These are phyloP conservation scores for Dioszegia crocea DNA, from an alignment of 768 basidiomycete genomes.

Conservation along the genomic window DNA sequence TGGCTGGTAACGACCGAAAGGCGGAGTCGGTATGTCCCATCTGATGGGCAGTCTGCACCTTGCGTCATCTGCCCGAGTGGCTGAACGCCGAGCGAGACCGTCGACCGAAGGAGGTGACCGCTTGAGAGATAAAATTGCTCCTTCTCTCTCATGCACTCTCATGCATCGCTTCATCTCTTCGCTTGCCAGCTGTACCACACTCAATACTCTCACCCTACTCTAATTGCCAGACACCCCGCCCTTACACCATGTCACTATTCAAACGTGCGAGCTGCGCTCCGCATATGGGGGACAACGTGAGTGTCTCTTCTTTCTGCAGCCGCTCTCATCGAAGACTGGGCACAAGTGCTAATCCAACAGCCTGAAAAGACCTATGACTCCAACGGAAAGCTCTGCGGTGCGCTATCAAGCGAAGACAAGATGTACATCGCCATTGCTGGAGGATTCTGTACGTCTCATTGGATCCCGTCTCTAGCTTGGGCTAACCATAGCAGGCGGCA, in stretches of 20 bases:
- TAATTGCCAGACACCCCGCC: neutral
- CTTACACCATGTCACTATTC: neutral
- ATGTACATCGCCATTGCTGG: conserved; percentile 18
- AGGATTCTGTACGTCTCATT: conserved; percentile 19
- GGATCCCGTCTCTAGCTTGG: neutral
- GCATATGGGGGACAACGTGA: conserved; percentile 4
- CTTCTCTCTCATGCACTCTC: neutral
- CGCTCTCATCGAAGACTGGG: too few relatives aligned
- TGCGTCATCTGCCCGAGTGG: neutral
- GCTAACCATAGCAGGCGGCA: conserved; percentile 5
- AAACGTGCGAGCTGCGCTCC: neutral
- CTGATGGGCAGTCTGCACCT: neutral
- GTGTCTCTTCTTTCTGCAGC: neutral
- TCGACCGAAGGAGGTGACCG: neutral
- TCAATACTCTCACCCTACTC: neutral
- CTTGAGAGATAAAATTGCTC: neutral
- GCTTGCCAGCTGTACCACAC: neutral
- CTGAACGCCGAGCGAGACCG: neutral
- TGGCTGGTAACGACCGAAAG: neutral
- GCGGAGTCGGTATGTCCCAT: neutral
- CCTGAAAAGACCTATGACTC: conserved; percentile 23
- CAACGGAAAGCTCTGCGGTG: conserved; percentile 20
- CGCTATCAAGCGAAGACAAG: conserved; percentile 19
- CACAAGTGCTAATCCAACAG: conserved; percentile 6
- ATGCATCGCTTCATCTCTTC: neutral